These are phyloP conservation scores for Candida coquimbonensis DNA, from an alignment of 805 yeast genomes.

Conservation along the genomic window DNA sequence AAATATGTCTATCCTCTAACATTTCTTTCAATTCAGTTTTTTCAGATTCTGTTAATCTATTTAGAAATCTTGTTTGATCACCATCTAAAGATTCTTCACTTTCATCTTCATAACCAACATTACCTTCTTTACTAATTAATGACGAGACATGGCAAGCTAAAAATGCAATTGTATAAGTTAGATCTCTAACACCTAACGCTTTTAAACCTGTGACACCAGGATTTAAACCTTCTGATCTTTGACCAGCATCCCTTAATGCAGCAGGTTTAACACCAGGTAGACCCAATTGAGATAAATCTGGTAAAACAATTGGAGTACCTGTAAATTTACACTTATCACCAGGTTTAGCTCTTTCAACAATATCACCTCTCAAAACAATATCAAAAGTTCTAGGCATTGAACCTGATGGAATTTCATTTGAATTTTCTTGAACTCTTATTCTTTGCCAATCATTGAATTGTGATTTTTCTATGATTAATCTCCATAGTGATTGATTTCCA, in stretches of 20 bases:
- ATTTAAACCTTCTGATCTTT: constrained; percentile 55
- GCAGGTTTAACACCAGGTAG: constrained; percentile 92
- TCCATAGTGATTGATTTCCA: constrained; percentile 81
- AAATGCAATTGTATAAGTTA: constrained; percentile 87
- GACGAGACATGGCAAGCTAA: constrained; percentile 87
- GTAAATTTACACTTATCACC: constrained; percentile 93
- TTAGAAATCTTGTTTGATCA: constrained; percentile 77
- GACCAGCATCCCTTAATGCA: constrained; percentile 59
- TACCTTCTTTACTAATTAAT: constrained; percentile 30
- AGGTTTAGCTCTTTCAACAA: constrained; percentile 94
- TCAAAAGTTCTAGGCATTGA: constrained; percentile 98
- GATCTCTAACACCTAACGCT: constrained; percentile 82
- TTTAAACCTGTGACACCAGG: constrained; percentile 87
- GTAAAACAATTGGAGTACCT: constrained; percentile 91
- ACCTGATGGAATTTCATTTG: constrained; percentile 96
- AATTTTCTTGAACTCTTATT: constrained; percentile 89
- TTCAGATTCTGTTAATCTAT: constrained; percentile 73
- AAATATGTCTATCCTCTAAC: constrained; percentile 85
- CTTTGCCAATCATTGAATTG: constrained; percentile 95
- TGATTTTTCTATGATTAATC: constrained; percentile 74
- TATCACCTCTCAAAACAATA: constrained; percentile 85
- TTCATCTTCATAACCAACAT: constrained; percentile 31
- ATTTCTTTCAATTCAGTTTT: constrained; percentile 77
- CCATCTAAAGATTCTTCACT: constrained; percentile 39
- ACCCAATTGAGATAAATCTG: constrained; percentile 90